A percentile compares a stretch with the other conserved stretches of the same genome.
Evolutionary conservation across 495 filamentous ascomycete genomes (phyloP).

Genomic region (Neurospora terricola): DNA sequence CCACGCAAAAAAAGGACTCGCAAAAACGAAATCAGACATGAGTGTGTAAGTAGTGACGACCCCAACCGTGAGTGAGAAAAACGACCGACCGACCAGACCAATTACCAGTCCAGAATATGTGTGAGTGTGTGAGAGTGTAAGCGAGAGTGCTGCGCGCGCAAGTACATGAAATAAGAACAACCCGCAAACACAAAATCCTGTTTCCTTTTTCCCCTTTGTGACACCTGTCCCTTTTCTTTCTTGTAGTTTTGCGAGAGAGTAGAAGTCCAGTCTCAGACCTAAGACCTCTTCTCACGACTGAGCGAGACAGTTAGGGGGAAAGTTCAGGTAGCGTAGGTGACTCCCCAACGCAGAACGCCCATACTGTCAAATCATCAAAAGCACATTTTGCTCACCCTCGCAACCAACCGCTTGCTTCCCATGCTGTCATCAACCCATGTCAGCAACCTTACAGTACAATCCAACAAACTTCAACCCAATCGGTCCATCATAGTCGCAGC

Average conservation of each 20-base stretch:
- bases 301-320: background rate
- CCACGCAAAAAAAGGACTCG: background rate
- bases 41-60: background rate
- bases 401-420: background rate
- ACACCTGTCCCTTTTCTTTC: background rate
- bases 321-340: background rate
- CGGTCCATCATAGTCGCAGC: constrained; percentile 53
- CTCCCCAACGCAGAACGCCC: background rate
- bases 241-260: background rate
- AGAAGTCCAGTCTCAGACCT: background rate
- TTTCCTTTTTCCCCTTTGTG: background rate
- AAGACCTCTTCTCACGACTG: background rate
- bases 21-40: background rate
- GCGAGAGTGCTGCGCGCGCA: background rate
- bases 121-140: background rate
- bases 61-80: background rate
- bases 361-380: background rate
- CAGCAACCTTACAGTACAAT: background rate
- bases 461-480: background rate
- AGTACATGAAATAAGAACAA: background rate
- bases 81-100: background rate
- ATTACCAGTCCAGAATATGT: background rate
- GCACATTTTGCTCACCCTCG: background rate
- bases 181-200: background rate
- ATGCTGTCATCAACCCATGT: background rate